Conservation (phyloP, 2,329 filamentous ascomycete species). For the Sporothrix pseudoabietina region DNA sequence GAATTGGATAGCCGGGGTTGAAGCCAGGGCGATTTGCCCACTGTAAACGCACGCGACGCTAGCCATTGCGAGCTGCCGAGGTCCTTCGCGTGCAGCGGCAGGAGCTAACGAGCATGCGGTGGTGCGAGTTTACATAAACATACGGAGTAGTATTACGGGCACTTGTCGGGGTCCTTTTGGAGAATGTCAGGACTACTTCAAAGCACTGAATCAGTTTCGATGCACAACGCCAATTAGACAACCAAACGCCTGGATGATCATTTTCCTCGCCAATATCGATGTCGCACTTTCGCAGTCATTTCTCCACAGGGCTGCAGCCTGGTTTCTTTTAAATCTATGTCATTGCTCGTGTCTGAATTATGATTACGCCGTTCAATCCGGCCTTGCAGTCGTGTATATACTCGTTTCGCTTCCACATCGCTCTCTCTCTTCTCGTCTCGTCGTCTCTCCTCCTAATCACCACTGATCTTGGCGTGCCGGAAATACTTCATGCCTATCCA, state of each 20-base stretch:
- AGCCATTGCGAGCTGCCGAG: background rate
- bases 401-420: background rate
- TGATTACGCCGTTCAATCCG: background rate
- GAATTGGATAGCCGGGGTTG: conserved; percentile 17
- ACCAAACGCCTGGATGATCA: background rate
- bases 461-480: conserved; percentile 86
- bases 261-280: background rate
- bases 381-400: background rate
- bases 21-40: background rate
- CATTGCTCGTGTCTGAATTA: conserved; percentile 13
- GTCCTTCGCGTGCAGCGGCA: conserved; percentile 1
- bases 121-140: background rate
- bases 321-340: background rate
- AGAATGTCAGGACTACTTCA: background rate
- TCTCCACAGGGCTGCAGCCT: background rate
- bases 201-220: conserved; percentile 3
- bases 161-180: background rate
- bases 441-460: conserved; percentile 50
- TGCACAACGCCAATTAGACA: background rate
- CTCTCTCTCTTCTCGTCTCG: background rate
- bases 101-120: background rate
- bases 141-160: too few relatives aligned
- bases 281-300: background rate
- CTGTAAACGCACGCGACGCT: background rate
- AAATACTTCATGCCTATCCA: conserved; percentile 99